Percentiles rank a stretch among this genome's conserved stretches.
Conservation (phyloP, 495 filamentous ascomycete genomes). For the Lophiotrema nucula region DNA sequence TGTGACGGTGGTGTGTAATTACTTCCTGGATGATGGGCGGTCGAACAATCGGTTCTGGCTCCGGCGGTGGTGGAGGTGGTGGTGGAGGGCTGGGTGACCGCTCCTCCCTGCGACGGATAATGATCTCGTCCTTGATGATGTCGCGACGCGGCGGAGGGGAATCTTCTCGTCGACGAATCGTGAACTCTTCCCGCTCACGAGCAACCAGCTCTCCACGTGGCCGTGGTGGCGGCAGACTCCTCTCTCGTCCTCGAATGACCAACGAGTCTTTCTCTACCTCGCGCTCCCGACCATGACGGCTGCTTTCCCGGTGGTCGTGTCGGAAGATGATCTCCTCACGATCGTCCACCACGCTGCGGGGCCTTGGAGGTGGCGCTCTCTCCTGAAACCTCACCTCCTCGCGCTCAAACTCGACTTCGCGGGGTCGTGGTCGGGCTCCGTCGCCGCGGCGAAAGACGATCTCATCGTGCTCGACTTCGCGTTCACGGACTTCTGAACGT, state of each 20-base stretch:
- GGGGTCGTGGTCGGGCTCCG: conserved; percentile 26
- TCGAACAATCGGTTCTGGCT: conserved; percentile 59
- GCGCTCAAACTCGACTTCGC: conserved; percentile 34
- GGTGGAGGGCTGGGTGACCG: conserved; percentile 40
- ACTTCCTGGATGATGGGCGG: conserved; percentile 77
- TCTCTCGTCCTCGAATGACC: conserved; percentile 30
- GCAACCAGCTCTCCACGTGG: conserved; percentile 35
- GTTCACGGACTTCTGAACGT: conserved; percentile 14
- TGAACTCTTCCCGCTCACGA: conserved; percentile 42
- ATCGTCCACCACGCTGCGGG: conserved; percentile 30
- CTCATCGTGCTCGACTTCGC: conserved; percentile 34
- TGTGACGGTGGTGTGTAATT: conserved; percentile 80
- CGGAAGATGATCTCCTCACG: conserved; percentile 38
- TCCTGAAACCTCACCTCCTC: conserved; percentile 36
- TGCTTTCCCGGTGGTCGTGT: conserved; percentile 30
- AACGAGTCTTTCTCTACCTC: conserved; percentile 35
- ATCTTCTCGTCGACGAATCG: conserved; percentile 36
- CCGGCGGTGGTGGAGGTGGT: conserved; percentile 46
- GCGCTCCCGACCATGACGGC: conserved; percentile 31
- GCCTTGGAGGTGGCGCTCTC: conserved; percentile 4
- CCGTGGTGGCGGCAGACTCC: conserved; percentile 33
- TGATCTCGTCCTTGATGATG: conserved; percentile 41
- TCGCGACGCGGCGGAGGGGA: conserved; percentile 36
- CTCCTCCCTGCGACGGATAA: conserved; percentile 41
- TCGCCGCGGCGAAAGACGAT: conserved; percentile 37